phyloP scores from a whole-genome alignment of 495 filamentous ascomycete species.

The Aspergillus homomorphus region DNA sequence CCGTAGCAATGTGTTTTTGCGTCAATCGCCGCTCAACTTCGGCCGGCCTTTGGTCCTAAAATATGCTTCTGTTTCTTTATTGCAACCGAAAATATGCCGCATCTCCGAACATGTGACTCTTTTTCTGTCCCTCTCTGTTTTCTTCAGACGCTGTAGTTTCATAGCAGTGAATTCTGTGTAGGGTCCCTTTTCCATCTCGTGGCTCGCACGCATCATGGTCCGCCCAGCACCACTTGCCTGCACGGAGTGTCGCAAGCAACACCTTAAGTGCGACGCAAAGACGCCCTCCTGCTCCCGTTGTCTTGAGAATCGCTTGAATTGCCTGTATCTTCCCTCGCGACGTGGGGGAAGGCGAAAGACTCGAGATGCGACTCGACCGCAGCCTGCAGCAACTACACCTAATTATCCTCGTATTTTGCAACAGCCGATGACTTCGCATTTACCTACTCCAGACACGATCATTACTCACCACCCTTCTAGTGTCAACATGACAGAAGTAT shows the following conservation, averaged over 20 bases:
- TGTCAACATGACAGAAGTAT: constrained; percentile 8
- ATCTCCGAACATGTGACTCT: no score
- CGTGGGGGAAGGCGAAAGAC: constrained; percentile 36
- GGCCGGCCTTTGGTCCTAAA: not conserved
- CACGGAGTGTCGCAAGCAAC: constrained; percentile 43
- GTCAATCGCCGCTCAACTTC: not conserved
- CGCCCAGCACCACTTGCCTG: constrained; percentile 33
- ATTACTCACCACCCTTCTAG: constrained; percentile 12
- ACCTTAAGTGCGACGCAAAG: constrained; percentile 41
- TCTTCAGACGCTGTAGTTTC: not conserved
- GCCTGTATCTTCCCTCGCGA: constrained; percentile 40
- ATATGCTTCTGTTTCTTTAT: not conserved
- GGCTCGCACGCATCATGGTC: not conserved
- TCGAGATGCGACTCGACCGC: constrained; percentile 15
- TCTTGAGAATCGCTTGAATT: constrained; percentile 25
- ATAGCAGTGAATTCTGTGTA: not conserved
- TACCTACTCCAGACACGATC: constrained; percentile 6
- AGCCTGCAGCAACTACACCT: not conserved
- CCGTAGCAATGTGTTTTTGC: not conserved
- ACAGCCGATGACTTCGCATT: constrained; percentile 12
- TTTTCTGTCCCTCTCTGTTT: not conserved
- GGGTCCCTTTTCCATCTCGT: not conserved
- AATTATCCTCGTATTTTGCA: constrained; percentile 1
- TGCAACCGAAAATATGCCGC: not conserved
- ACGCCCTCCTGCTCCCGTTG: constrained; percentile 39